phyloP scores from a whole-genome alignment of 176 grass and related monocot genomes.

The Oryza meyeriana region DNA sequence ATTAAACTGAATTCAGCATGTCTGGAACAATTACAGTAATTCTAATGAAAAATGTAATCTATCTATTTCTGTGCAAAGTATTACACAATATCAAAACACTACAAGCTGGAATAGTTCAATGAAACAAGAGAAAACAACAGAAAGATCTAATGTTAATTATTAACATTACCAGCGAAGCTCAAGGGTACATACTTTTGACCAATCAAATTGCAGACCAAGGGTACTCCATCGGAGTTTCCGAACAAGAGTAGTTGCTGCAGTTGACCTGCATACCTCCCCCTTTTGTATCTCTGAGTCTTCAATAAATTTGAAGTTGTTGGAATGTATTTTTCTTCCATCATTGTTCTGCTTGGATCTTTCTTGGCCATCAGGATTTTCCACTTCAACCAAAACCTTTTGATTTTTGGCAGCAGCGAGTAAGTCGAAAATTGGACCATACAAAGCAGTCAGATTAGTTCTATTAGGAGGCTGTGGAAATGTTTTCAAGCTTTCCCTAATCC shows the following conservation, averaged over 20 bases:
- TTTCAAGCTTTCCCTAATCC: constrained; percentile 79
- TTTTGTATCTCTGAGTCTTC: constrained; percentile 12
- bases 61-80: neutral
- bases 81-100: neutral
- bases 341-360: constrained; percentile 8
- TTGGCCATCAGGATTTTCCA: constrained; percentile 23
- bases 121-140: neutral
- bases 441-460: constrained; percentile 71
- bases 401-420: constrained; percentile 59
- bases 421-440: constrained; percentile 68
- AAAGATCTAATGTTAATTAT: neutral
- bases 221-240: constrained; percentile 92
- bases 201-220: constrained; percentile 90
- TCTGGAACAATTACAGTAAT: neutral
- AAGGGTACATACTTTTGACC: constrained; percentile 64
- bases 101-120: neutral
- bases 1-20: neutral
- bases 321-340: constrained; percentile 13
- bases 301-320: constrained; percentile 37
- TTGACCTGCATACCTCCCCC: constrained; percentile 29
- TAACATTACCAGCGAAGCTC: neutral
- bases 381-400: constrained; percentile 55
- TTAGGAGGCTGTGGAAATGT: constrained; percentile 90
- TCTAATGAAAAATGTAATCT: neutral
- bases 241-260: constrained; percentile 53